Percentiles rank a stretch among this genome's conserved stretches.
These are phyloP conservation scores for Cladophialophora yegresii DNA, from an alignment of 2,329 filamentous ascomycete genomes.

Conservation along the genomic window DNA sequence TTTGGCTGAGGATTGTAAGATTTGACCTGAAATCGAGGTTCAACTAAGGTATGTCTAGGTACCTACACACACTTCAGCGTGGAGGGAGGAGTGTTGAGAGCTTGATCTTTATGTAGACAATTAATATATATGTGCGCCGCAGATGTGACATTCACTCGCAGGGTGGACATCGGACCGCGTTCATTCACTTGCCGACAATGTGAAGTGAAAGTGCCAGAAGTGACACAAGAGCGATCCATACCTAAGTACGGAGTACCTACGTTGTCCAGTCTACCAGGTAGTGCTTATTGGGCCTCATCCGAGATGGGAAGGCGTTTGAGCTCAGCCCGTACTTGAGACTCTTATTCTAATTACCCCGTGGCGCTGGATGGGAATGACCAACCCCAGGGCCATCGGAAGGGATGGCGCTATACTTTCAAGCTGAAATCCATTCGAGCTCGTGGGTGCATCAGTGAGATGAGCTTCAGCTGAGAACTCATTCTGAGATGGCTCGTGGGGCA, in stretches of 20 bases:
- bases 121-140: too few species aligned
- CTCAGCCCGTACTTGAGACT: neutral
- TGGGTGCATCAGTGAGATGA: too few species aligned
- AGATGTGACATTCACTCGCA: too few species aligned
- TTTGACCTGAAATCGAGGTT: neutral
- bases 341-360: neutral
- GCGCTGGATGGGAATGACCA: neutral
- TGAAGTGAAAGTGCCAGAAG: neutral
- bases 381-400: neutral
- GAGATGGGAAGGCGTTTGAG: neutral
- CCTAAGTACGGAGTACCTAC: too few species aligned
- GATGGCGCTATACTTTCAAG: too few species aligned
- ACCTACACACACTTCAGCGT: too few species aligned
- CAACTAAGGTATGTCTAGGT: too few species aligned
- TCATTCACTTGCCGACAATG: neutral
- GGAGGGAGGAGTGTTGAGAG: neutral
- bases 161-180: too few species aligned
- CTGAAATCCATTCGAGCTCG: too few species aligned
- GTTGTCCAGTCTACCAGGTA: neutral
- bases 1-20: neutral
- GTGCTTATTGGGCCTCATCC: neutral
- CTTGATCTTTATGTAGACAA: neutral
- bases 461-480: too few species aligned
- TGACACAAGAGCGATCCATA: neutral
- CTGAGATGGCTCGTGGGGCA: too few species aligned